These are phyloP conservation scores for Sporothrix pallida DNA, from an alignment of 2,329 filamentous ascomycete species.

Conservation along the genomic window DNA sequence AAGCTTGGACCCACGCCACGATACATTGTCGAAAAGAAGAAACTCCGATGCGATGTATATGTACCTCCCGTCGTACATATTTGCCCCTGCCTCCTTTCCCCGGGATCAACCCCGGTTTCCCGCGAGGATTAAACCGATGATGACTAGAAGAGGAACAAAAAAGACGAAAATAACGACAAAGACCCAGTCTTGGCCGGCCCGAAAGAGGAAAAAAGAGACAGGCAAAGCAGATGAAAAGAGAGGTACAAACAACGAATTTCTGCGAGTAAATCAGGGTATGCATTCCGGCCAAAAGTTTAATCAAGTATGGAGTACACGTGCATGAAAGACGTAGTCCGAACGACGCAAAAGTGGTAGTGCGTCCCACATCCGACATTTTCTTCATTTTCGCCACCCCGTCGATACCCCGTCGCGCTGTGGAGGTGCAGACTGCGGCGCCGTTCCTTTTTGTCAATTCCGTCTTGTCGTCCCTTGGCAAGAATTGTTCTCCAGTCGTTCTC, in stretches of 20 bases:
- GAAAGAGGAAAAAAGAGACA: not conserved
- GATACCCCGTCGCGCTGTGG: not conserved
- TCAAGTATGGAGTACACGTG: not conserved
- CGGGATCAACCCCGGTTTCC: not conserved
- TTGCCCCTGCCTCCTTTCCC: not conserved
- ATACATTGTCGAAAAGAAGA: not conserved
- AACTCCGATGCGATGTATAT: not conserved
- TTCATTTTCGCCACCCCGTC: constrained; percentile 2
- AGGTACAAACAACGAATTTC: too few relatives aligned
- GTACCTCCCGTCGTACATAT: too few relatives aligned
- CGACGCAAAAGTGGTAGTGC: too few relatives aligned
- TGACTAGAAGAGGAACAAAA: too few relatives aligned
- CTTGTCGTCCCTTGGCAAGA: not conserved
- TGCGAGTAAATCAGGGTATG: too few relatives aligned
- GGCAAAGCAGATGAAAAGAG: not conserved
- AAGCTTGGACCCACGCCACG: not conserved
- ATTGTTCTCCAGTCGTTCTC: not conserved
- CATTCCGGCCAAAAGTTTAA: not conserved
- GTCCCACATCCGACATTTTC: not conserved
- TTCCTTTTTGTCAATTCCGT: not conserved
- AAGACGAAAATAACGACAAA: not conserved
- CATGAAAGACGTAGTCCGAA: too few relatives aligned
- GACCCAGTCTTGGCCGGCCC: constrained; percentile 16
- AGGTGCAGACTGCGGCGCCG: not conserved
- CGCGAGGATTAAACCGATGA: not conserved